phyloP scores from a whole-genome alignment of 345 rosid genomes.

The Trapa bicornis region DNA sequence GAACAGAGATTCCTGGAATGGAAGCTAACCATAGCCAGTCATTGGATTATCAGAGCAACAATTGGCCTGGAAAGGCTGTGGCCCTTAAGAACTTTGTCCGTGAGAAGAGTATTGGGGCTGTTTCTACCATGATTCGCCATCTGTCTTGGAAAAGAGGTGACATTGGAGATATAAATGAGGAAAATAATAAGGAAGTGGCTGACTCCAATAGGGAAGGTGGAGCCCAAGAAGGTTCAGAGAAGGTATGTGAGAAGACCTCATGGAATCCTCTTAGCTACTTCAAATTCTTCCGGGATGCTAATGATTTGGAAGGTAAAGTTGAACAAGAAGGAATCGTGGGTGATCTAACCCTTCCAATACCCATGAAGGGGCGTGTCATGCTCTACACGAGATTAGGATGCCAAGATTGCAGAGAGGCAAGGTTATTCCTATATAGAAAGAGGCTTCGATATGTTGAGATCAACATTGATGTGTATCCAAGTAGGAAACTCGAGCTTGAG shows the following conservation, averaged over 20 bases:
- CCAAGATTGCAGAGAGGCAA: conserved; percentile 42
- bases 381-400: conserved; percentile 69
- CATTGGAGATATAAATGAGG: conserved; percentile 12
- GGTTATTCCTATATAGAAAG: conserved; percentile 43
- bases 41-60: conserved; percentile 28
- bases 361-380: conserved; percentile 54
- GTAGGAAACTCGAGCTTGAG: conserved; percentile 65
- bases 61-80: conserved; percentile 61
- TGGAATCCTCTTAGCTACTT: conserved; percentile 67
- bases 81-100: conserved; percentile 55
- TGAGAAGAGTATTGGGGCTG: conserved; percentile 52
- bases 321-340: conserved; percentile 16
- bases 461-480: conserved; percentile 60
- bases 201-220: conserved; percentile 22
- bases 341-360: conserved; percentile 28
- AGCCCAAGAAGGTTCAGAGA: conserved; percentile 22
- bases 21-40: conserved; percentile 21
- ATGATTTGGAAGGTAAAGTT: conserved; percentile 17
- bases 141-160: conserved; percentile 39
- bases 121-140: conserved; percentile 38
- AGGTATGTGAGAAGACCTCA: conserved; percentile 25
- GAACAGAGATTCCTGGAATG: conserved; percentile 36
- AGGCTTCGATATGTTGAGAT: conserved; percentile 68
- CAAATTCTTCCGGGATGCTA: conserved; percentile 33
- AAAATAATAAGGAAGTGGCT: conserved; percentile 17